Base-by-base conservation (phyloP, 805 yeast genomes). In the Nematodospora valgi region DNA sequence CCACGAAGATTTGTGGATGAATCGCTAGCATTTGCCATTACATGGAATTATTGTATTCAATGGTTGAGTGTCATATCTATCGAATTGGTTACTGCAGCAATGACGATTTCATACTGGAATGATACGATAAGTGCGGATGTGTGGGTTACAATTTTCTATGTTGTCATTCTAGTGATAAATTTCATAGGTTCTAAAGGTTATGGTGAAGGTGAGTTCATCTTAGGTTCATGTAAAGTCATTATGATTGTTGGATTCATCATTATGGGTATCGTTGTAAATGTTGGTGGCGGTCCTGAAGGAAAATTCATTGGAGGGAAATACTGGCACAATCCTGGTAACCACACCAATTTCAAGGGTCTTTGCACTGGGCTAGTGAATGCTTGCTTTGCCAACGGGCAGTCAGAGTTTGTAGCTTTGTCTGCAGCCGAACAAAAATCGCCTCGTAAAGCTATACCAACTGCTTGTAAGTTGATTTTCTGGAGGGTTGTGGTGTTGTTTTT, bases 1-100 rank as follows among this genome's bases (percentile, higher is more conserved):
- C 74, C 80, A 30, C 45, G 62, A 18, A 62, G 70, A 40, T 69
- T 79, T 41, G 60, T 80, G 19, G 85, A 78, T 46, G 74, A 72
- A 13, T 72, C 80, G 1, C 51, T 75, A 17, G 76, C 78, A 3
- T 80, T 80, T 50, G 75, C 85, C 2, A 69, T 73, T 25, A 76
- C 80, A 14, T 74, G 82, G 76, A 74, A 73, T 46, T 80, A 78
- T 49, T 75, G 77, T 54, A 59, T 80, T 31, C 80, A 78, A 54
- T 80, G 84, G 81, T 55, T 76, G 45, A 65, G 74, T 28, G 81
- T 77, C 37, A 66, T 80, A 35, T 78, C 84, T 2, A 64, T 80
- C 31, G 86, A 80, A 50, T 64, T 79, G 49, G 82, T 79, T 19
- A 77, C 84, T 16, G 82, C 82, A 13, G 64, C 79, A 27, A 70